A percentile compares a stretch with the other conserved stretches of the same genome.
Evolutionary conservation across 129 eudicot genomes (phyloP).

Genomic region (Arctium minus): DNA sequence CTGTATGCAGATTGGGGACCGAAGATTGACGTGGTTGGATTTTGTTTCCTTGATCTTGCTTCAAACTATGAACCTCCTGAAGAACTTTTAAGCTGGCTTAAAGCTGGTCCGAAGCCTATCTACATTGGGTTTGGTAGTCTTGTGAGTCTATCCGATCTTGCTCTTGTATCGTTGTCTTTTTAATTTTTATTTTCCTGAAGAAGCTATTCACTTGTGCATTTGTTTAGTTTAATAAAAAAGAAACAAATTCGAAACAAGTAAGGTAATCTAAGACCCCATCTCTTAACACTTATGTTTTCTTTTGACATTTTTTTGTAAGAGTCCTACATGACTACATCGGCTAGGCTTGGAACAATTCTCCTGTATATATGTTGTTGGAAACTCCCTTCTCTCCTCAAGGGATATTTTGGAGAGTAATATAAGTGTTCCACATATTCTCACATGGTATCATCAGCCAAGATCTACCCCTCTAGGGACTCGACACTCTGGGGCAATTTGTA

Average conservation of each 20-base stretch:
- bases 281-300: too few species aligned
- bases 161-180: slow-evolving; percentile 12
- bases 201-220: background rate
- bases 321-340: too few species aligned
- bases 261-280: background rate
- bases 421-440: too few species aligned
- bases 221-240: background rate
- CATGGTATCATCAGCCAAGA: background rate
- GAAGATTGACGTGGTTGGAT: slow-evolving; percentile 92
- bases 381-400: too few species aligned
- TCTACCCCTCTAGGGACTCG: too few species aligned
- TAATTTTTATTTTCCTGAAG: slow-evolving; percentile 7
- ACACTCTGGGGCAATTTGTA: too few species aligned
- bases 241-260: background rate
- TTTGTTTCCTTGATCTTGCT: slow-evolving; percentile 98
- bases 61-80: slow-evolving; percentile 87
- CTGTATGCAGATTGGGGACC: slow-evolving; percentile 93
- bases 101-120: slow-evolving; percentile 93
- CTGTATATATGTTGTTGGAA: too few species aligned
- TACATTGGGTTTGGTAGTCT: slow-evolving; percentile 98
- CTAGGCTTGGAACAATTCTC: too few species aligned
- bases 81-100: slow-evolving; percentile 78
- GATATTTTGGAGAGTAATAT: too few species aligned
- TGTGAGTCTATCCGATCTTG: slow-evolving; percentile 47
- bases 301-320: too few species aligned